Base-by-base conservation (phyloP, 2,329 filamentous ascomycete species). In the Fusarium nodosum region DNA sequence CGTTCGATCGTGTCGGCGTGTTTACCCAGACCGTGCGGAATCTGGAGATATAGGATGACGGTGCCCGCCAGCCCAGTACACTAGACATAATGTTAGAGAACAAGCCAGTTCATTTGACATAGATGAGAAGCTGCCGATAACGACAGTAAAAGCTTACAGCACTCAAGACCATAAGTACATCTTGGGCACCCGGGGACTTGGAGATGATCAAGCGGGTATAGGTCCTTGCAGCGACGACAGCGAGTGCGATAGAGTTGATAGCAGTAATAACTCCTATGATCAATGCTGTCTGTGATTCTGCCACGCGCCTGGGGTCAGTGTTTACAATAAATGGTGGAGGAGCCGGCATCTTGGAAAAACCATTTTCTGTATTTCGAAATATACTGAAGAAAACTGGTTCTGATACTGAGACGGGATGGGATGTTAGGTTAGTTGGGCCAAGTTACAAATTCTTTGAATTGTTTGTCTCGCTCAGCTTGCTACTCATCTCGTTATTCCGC, bases 321-420 rank as follows among this genome's bases (percentile, higher is more conserved):
- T 51, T 51, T 20, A 51, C 33, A 10, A 51, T 24, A 7, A 28
- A 51, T 51, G 22, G 12, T 50, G 47, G 47, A 38, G 47, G 47
- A 38, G 47, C 31, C 16, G 47, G 24, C 47, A 51, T 38, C 18
- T 38, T 26, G 33, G 2, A 18, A n/a, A 10, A 7, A 8, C 5
- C 28, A 38, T n/a, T n/a, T 38, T 38, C 18, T 20, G 34, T 38
- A 7, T 12, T 7, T 33, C 22, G 5, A 5, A 26, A 18, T 48
- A 5, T 7, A 11, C 7, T 3, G 18, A 10, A 45, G 24, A n/a
- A 9, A 28, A 30, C 4, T n/a, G 9, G 6, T 4, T 30, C n/a
- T 16, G 10, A 28, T 10, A 5, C 6, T 45, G 24, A 10, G 24
- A 7, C 15, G 15, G 22, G 41, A 44, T 18, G 22, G 20, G 9